Evolutionary conservation across 306 rosid species (phyloP), one percentile per base, ranked within the genome.

Genomic region (Cucurbita ficifolia): DNA sequence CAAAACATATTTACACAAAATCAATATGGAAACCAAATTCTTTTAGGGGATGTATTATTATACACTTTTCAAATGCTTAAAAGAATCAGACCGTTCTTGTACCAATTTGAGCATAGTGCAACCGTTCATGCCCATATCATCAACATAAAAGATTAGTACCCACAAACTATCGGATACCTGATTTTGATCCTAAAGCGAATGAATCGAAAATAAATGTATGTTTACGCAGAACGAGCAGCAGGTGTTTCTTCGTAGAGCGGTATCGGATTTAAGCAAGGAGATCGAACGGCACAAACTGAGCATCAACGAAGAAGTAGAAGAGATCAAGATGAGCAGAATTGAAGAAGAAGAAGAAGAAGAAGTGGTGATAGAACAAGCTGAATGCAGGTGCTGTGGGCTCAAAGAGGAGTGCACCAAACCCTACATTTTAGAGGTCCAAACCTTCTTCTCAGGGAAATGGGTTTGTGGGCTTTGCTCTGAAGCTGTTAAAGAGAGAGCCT

Each of bases 391-490:
- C 68, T 91, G 92, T 83, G 92, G 92, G 29, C 6, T 87, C 50
- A 85, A 84, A 49, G 96, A 91, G 54, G 92, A 86, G 3, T 91
- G 92, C 57, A 88, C 88, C 4, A n/a, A 4, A 8, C 70, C 76
- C 70, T 88, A 91, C 59, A 85, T 84, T 33, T 10, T 46, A 35
- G 61, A 88, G 67, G 82, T 91, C 14, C 48, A 81, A 64, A 76
- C 46, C 49, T 52, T 71, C 0, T 79, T 73, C 49, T 74, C 83
- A 35, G 96, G 90, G 1, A 83, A 83, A 6, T 91, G 92, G 97
- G 76, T 88, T 11, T 91, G 96, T 13, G 97, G 97, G n/a, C 89
- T 88, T 72, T 88, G 92, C 77, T 86, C 87, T 11, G 92, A 84
- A 62, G 96, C 89, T 50, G 92, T 91, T 14, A 87, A 86, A 48